Base-by-base conservation (phyloP, 2,329 filamentous ascomycete species). In the Rutstroemia sp. region DNA sequence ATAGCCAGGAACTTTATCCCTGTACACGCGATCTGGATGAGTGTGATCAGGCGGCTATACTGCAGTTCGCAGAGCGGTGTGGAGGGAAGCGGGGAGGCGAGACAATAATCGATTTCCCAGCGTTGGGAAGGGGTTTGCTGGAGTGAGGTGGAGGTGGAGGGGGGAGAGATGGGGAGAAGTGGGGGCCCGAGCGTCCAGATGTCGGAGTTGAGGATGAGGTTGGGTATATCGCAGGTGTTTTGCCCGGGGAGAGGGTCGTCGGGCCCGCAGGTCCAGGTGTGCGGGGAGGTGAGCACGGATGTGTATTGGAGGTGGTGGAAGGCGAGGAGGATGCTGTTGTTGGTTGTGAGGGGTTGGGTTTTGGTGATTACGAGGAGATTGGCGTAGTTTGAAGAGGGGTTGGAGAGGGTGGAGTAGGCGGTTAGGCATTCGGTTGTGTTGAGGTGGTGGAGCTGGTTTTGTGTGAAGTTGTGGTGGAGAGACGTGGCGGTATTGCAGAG, bases 41-140 rank as follows among this genome's bases (percentile, higher is more conserved):
- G 5, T 3, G 19, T 27, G 16, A 51, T 45, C 8, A 21, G 3
- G n/a, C 19, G 55, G 39, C 60, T 64, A 42, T 59, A 64, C 19
- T 63, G 63, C 4, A 66, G 23, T 10, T 57, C 51, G 19, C 63
- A 65, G 10, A 55, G 57, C 12, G 60, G 60, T 4, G 52, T 48
- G 1, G 57, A n/a, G 4, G 58, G 34, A 16, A 61, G 58, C 1
- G 42, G 21, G 38, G 60, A 52, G 4, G 54, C 58, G 9, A 65
- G 55, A 49, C 63, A 65, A 38, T 65, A 60, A 36, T 64, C 63
- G 25, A 64, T 61, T 16, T 38, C 23, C 53, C 57, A 63, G 51
- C 62, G 51, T 7, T 57, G 54, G 3, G 47, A 49, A 12, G 54
- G 14, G 9, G 30, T 14, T 5, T 19, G 38, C 2, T 60, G 19